phyloP scores from a whole-genome alignment of 495 filamentous ascomycete species.

The Alectoria sarmentosa region DNA sequence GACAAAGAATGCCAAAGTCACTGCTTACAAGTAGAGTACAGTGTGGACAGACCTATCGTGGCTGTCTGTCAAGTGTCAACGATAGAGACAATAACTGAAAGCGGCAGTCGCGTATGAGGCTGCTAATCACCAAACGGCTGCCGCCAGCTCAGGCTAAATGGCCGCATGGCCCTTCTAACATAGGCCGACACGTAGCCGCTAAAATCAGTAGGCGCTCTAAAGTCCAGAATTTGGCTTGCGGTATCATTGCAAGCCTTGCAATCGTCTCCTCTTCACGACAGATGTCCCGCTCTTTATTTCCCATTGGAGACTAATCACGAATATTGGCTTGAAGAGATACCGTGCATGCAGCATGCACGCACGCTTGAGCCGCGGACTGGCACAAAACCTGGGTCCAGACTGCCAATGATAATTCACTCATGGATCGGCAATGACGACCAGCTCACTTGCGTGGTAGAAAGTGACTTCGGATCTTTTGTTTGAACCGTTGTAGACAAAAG shows the following conservation, averaged over 20 bases:
- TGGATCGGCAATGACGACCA: not conserved
- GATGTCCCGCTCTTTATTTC: not conserved
- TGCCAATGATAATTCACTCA: not conserved
- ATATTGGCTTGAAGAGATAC: too few species aligned
- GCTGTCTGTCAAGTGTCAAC: not conserved
- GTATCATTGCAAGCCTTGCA: not conserved
- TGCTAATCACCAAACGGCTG: not conserved
- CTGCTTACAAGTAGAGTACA: not conserved
- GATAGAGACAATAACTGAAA: not conserved
- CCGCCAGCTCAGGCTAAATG: not conserved
- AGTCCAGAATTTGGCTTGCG: not conserved
- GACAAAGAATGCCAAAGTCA: not conserved
- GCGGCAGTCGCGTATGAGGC: conserved; percentile 2
- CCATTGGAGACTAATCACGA: too few species aligned
- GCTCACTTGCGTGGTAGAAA: not conserved
- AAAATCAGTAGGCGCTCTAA: not conserved
- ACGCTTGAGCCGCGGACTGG: not conserved
- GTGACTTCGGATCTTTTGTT: not conserved
- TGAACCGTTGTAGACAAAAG: too few species aligned
- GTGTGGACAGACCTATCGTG: not conserved
- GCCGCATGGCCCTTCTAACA: not conserved
- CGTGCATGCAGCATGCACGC: not conserved
- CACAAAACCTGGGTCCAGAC: not conserved
- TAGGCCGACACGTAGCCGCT: not conserved
- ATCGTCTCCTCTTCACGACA: not conserved